Base-by-base conservation (phyloP, 2,329 filamentous ascomycete genomes). In the Aspergillus latus region DNA sequence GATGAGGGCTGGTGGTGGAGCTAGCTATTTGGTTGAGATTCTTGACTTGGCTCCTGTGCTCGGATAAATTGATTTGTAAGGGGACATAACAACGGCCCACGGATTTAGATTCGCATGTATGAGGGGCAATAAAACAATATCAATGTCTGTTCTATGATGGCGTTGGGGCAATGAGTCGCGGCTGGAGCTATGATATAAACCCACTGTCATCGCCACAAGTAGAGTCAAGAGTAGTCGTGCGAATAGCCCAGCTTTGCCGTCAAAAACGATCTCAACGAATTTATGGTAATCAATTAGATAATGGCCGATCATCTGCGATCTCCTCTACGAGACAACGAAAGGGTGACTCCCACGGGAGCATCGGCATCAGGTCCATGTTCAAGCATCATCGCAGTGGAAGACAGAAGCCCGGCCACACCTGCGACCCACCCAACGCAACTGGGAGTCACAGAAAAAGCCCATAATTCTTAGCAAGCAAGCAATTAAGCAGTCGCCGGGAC, bases 61-160 rank as follows among this genome's bases (percentile, higher is more conserved):
- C 57, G 58, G 60, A 62, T 64, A 61, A 64, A 57, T 55, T 51
- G 54, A 50, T 61, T 53, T 54, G 44, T 44, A 57, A 52, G 36
- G 21, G 9, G 26, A 46, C 9, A 15, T 21, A 26, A 26, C 28
- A 42, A 16, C 32, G 42, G 11, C n/a, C 30, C 40, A 50, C 37
- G 26, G 39, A 49, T 28, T 32, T 32, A 29, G 15, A 39, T 30
- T 4, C 11, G 13, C 46, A 39, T 30, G n/a, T 32, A 42, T 9
- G 15, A 40, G 34, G 42, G 15, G 15, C 10, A 37, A 44, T 34
- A 45, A 44, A 47, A 37, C 32, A 51, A 37, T 30, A 28, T 37
- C 36, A 29, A 37, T 44, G 5, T 42, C 28, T 29, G 8, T 28
- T 28, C 26, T 28, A 11, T 43, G 51, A 48, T 42, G 44, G 16